Evolutionary conservation across 1,139 yeast genomes (phyloP), one percentile per base, ranked within the genome.

Genomic region (Saccharomycopsis hybrid): DNA sequence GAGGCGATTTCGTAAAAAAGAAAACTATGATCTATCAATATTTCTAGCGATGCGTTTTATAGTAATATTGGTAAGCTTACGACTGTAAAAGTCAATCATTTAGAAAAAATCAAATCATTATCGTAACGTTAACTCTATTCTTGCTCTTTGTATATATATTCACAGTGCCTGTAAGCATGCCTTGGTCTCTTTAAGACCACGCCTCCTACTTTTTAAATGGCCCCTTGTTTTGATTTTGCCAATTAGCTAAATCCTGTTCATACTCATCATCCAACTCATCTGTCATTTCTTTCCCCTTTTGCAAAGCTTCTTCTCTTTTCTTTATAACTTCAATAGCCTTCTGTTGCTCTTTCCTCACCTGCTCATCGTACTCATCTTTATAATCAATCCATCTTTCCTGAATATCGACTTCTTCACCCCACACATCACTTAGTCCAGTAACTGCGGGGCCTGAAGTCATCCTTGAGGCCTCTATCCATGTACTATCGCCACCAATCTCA

Each of bases 371-470:
- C 48, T 70, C 71, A 39, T 78, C 85, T 62, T 90, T 92, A 57
- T 81, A 74, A 52, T 88, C 97, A 9, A 94, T 78, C 99, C 99
- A 94, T 55, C 99, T 72, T 58, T 94, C 98, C 58, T 94, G 98
- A 4, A 89, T 78, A 62, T 90, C 96, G 4, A 82, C 72, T 47
- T 72, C 73, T 42, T 64, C 68, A 9, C 56, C 56, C 60, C 61
- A 58, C 43, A 59, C 60, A 43, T 64, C 68, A 33, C 55, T 53
- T 58, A 61, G 56, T 41, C 59, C 59, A 45, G 63, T 58, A 2
- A 75, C 78, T 0, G 74, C 72, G 2, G 89, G 86, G 8, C 41
- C 43, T 11, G 41, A 39, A 4, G 82, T 80, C 58, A 86, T 92
- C 55, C 98, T 74, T 1, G 92, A 77, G 0, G 97, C 96, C 59